phyloP scores from a whole-genome alignment of 2,329 filamentous ascomycete species.

The Phialocephala sp. region DNA sequence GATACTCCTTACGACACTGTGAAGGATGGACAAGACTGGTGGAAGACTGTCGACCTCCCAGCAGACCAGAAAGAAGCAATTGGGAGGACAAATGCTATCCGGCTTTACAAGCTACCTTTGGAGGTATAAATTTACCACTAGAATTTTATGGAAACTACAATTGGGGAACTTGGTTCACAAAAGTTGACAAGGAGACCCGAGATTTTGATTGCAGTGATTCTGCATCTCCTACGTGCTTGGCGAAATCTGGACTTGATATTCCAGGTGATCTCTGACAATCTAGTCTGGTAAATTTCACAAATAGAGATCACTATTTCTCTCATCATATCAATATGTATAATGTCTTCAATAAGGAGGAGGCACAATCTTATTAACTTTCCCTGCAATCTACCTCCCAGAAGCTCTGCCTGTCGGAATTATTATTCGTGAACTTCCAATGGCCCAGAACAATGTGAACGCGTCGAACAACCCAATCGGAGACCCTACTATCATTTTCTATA shows the following conservation, averaged over 20 bases:
- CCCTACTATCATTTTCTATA: background rate
- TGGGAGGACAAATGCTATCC: conserved; percentile 27
- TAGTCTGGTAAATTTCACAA: background rate
- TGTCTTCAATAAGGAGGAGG: background rate
- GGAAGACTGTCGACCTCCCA: conserved; percentile 26
- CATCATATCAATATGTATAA: background rate
- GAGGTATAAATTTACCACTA: conserved; percentile 26
- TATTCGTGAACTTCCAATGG: background rate
- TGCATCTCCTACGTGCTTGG: too few species aligned
- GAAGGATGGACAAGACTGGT: conserved; percentile 30
- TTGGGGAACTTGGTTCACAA: background rate
- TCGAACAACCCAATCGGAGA: background rate
- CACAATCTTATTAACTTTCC: background rate
- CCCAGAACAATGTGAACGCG: background rate
- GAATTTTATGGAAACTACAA: background rate
- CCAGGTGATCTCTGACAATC: background rate
- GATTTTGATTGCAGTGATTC: too few species aligned
- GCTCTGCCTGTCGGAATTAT: background rate
- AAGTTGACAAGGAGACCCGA: too few species aligned
- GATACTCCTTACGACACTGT: conserved; percentile 29
- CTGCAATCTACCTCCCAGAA: background rate
- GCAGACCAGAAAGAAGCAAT: conserved; percentile 25
- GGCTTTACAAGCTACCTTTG: conserved; percentile 26
- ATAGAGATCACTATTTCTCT: background rate
- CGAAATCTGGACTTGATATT: background rate